phyloP scores from a whole-genome alignment of 306 rosid genomes.

The Quillaja saponaria region DNA sequence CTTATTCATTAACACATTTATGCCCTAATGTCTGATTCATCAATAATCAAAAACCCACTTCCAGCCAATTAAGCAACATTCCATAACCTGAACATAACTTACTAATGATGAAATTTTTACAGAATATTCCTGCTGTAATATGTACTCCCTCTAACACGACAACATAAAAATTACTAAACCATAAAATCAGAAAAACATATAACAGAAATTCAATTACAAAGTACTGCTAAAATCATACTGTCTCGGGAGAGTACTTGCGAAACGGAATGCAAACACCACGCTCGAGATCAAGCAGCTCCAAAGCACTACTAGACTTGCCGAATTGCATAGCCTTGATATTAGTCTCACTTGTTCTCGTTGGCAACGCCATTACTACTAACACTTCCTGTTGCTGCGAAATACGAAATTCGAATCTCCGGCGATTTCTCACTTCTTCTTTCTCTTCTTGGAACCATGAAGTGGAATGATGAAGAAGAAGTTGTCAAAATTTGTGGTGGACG shows the following conservation, averaged over 20 bases:
- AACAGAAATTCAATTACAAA: constrained; percentile 4
- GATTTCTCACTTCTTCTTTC: constrained; percentile 24
- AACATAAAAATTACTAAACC: background rate
- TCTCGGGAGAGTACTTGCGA: constrained; percentile 95
- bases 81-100: background rate
- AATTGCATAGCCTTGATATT: constrained; percentile 22
- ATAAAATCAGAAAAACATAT: constrained; percentile 1
- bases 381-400: constrained; percentile 43
- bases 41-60: background rate
- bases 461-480: background rate
- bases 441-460: constrained; percentile 1
- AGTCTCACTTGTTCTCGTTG: constrained; percentile 11
- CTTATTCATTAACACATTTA: too few relatives aligned
- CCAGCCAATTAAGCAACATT: background rate
- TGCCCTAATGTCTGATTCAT: too few relatives aligned
- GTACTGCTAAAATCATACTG: constrained; percentile 47
- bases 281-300: constrained; percentile 95
- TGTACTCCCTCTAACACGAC: background rate
- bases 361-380: constrained; percentile 36
- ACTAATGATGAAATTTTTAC: background rate
- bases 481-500: constrained; percentile 4
- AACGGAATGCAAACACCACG: constrained; percentile 96
- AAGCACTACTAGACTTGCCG: constrained; percentile 59
- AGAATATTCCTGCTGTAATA: background rate
- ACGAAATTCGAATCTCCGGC: constrained; percentile 33